These are phyloP conservation scores for Peronospora tabacina DNA, from an alignment of 352 stramenopile species.

Conservation along the genomic window DNA sequence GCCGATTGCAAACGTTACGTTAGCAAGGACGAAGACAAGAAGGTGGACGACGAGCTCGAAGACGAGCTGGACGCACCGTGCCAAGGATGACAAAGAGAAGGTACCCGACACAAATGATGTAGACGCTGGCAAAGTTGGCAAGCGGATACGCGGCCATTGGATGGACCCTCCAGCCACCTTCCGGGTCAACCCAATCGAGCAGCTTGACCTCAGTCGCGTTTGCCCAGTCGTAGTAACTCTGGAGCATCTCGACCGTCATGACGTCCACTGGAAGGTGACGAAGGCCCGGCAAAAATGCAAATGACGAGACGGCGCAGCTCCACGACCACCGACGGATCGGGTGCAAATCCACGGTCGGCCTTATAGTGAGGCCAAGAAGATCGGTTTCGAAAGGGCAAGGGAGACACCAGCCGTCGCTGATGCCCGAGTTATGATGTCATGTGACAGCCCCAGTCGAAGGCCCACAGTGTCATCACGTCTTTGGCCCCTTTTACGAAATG, in stretches of 20 bases:
- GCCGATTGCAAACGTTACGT: neutral
- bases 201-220: conserved; percentile 40
- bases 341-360: neutral
- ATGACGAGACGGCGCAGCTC: conserved; percentile 3
- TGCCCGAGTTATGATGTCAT: conserved; percentile 1
- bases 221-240: conserved; percentile 51
- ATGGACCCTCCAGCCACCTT: conserved; percentile 47
- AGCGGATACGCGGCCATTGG: conserved; percentile 60
- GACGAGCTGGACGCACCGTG: conserved; percentile 26
- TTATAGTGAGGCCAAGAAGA: neutral
- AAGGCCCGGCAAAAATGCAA: conserved; percentile 12
- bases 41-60: conserved; percentile 29
- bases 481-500: neutral
- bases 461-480: neutral
- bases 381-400: conserved; percentile 1
- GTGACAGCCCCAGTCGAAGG: neutral
- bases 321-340: no score
- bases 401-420: neutral
- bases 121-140: conserved; percentile 48
- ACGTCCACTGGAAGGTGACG: neutral
- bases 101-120: conserved; percentile 55
- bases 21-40: conserved; percentile 36
- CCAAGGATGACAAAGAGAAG: conserved; percentile 60
- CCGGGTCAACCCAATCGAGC: conserved; percentile 50
- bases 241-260: conserved; percentile 30